Conservation (phyloP, 2,329 filamentous ascomycete genomes). For the Scopulariopsis brevicaulis region DNA sequence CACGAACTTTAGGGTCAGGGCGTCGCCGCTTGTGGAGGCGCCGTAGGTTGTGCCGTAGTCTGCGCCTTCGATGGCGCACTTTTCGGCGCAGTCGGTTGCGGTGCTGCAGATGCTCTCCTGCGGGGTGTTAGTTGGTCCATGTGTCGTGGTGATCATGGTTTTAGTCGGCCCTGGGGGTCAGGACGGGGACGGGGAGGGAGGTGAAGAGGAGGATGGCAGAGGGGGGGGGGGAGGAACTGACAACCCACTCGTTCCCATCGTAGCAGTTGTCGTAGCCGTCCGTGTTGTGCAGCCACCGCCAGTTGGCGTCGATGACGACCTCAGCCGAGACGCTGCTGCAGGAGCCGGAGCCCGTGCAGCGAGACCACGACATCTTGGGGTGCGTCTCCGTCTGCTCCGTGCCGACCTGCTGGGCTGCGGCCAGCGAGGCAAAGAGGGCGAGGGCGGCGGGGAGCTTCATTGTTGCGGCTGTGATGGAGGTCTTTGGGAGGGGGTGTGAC, state of each 20-base stretch:
- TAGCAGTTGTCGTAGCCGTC: slow-evolving; percentile 33
- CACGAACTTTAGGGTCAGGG: slow-evolving; percentile 38
- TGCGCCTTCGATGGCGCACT: slow-evolving; percentile 34
- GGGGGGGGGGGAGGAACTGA: no score
- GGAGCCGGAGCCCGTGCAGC: slow-evolving; percentile 25
- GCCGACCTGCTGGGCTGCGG: slow-evolving; percentile 28
- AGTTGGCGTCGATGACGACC: slow-evolving; percentile 39
- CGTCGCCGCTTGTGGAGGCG: slow-evolving; percentile 30
- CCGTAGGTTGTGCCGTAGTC: slow-evolving; percentile 32
- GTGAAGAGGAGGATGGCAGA: no score
- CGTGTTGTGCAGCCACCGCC: slow-evolving; percentile 38
- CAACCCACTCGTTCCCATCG: slow-evolving; percentile 26
- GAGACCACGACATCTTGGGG: slow-evolving; percentile 25
- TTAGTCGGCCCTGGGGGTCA: no score
- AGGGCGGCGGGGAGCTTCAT: slow-evolving; percentile 2
- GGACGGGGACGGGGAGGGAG: no score
- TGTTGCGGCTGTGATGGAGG: neutral
- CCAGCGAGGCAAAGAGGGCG: slow-evolving; percentile 14
- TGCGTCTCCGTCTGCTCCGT: slow-evolving; percentile 25
- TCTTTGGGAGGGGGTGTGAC: neutral
- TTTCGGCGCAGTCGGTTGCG: slow-evolving; percentile 26
- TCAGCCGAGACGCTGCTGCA: slow-evolving; percentile 28
- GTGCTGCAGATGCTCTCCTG: slow-evolving; percentile 20
- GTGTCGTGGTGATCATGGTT: no score
- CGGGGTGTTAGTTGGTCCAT: no score